Conservation (phyloP, 148 eudicot genomes). For the Rhododendron griersonianum region DNA sequence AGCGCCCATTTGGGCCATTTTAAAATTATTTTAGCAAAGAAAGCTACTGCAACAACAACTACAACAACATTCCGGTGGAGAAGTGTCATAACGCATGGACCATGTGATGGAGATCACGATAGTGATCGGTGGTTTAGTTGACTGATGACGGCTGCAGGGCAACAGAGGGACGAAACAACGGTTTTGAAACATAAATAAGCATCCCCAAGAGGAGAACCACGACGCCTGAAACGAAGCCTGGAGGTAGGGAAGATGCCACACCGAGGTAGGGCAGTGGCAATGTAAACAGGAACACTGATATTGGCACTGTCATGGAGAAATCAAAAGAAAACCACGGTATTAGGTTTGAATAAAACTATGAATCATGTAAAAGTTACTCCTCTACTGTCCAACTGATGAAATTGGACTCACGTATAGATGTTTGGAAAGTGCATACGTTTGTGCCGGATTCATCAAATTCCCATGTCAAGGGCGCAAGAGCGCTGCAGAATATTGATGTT, state of each 20-base stretch:
- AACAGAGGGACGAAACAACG: conserved; percentile 31
- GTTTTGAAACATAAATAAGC: conserved; percentile 61
- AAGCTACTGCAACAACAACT: background rate
- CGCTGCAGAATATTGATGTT: background rate
- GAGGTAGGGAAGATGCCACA: conserved; percentile 73
- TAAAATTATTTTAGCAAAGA: background rate
- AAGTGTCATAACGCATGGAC: background rate
- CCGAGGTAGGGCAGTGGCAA: conserved; percentile 89
- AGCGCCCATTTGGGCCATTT: background rate
- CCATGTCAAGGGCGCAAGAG: background rate
- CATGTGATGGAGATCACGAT: background rate
- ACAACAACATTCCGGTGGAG: background rate
- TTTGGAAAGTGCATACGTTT: background rate
- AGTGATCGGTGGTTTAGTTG: background rate
- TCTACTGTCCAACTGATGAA: background rate
- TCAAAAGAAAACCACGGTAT: background rate
- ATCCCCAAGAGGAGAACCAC: conserved; percentile 63
- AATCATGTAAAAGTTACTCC: background rate
- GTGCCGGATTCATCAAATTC: background rate
- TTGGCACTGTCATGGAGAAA: conserved; percentile 51
- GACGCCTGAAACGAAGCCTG: conserved; percentile 76
- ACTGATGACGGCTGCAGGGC: conserved; percentile 19
- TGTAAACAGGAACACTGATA: conserved; percentile 77
- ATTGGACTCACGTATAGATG: background rate
- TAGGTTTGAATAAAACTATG: background rate